Conservation (phyloP, 331 rosid genomes). For the Quercus lobata region DNA sequence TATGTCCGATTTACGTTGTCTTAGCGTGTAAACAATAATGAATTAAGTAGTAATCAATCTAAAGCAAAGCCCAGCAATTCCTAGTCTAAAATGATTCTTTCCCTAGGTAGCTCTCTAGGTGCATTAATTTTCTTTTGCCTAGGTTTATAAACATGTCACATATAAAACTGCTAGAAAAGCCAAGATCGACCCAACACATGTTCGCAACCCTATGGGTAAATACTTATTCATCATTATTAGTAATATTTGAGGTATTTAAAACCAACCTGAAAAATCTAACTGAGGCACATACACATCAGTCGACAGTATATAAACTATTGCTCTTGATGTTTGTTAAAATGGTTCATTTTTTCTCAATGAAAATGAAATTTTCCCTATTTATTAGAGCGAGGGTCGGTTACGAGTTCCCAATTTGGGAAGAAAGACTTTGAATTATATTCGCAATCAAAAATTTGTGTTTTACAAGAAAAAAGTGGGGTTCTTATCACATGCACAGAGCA, state of each 20-base stretch:
- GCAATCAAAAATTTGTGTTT: constrained; percentile 11
- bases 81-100: too few relatives aligned
- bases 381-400: constrained; percentile 21
- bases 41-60: too few relatives aligned
- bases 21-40: too few relatives aligned
- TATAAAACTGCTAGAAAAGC: too few relatives aligned
- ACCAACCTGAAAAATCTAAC: constrained; percentile 5
- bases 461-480: constrained; percentile 26
- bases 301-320: neutral
- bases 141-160: too few relatives aligned
- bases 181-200: too few relatives aligned
- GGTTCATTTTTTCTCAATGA: constrained; percentile 10
- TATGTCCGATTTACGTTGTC: too few relatives aligned
- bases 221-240: too few relatives aligned
- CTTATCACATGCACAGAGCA: constrained; percentile 36
- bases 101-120: too few relatives aligned
- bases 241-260: constrained; percentile 15
- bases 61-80: too few relatives aligned
- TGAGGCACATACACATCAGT: neutral
- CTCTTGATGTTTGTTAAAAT: constrained; percentile 21
- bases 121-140: too few relatives aligned
- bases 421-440: constrained; percentile 22
- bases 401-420: constrained; percentile 38
- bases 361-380: constrained; percentile 12
- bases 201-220: too few relatives aligned